phyloP scores from a whole-genome alignment of 75 land plant genomes.

The Isoetes taiwanensis region DNA sequence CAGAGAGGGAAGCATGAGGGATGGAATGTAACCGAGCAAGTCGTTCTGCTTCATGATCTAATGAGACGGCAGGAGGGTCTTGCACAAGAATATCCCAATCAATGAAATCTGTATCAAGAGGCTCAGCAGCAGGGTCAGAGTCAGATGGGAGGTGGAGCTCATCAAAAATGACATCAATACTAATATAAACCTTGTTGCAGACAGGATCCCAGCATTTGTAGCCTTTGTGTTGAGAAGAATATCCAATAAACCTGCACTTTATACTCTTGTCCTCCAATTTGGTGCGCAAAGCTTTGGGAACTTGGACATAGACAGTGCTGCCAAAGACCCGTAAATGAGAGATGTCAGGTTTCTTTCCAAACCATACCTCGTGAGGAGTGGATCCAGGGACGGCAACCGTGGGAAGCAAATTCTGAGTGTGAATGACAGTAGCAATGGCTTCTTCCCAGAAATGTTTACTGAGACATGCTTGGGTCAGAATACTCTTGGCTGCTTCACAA shows the following conservation, averaged over 20 bases:
- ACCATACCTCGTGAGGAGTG: neutral
- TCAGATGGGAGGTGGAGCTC: no score
- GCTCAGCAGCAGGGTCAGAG: no score
- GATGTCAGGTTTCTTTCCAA: neutral
- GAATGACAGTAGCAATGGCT: no score
- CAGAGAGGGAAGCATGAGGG: no score
- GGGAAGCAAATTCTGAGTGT: no score
- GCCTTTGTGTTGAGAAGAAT: neutral
- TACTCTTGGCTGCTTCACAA: constrained; percentile 1
- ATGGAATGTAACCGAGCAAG: no score
- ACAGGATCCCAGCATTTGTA: neutral
- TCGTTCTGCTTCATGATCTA: no score
- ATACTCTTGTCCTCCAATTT: constrained; percentile 6
- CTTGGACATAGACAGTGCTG: neutral
- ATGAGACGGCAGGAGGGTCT: no score
- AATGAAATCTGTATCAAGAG: no score
- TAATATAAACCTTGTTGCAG: neutral
- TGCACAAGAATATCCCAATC: no score
- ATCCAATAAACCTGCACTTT: neutral
- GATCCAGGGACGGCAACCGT: no score
- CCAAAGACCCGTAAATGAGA: constrained; percentile 2
- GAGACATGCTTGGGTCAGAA: neutral
- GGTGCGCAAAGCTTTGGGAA: neutral
- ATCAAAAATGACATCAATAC: constrained; percentile 9
- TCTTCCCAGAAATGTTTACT: constrained; percentile 7